Base-by-base conservation (phyloP, 331 rosid genomes). In the Arachis monticola region DNA sequence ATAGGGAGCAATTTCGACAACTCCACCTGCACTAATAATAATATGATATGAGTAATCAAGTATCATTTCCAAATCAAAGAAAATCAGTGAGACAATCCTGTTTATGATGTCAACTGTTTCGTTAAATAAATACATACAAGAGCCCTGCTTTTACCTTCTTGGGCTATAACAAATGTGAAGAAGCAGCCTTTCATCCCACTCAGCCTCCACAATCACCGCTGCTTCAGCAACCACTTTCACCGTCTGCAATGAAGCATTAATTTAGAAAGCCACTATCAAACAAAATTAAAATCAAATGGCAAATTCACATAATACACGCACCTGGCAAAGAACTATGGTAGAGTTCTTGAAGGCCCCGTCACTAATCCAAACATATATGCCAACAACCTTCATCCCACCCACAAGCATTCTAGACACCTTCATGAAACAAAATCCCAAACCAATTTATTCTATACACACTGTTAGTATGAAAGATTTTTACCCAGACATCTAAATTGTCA, bases 141-240 rank as follows among this genome's bases (percentile, higher is more conserved):
- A 59, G 44, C 31, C 50, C 44, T 41, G 48, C 63, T 48, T 56
- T 22, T 66, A 94, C 99, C 97, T 92, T 81, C 89, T 86, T 10
- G 97, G 99, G 76, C 97, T 88, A 61, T 87, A 90, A 81, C 86
- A 87, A 56, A 90, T 85, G 82, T 94, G 97, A 80, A 94, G 78
- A 70, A 94, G 96, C 70, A 94, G 74, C 78, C 97, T 88, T 80
- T 88, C 96, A 51, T 82, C 89, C 88, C 79, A 80, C 58, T 86
- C 92, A 81, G 11, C 69, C 69, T 57, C 89, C 31, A 70, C 75
- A 67, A 81, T 31, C 1, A 92, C 87, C 0, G 96, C 88, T 51
- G 96, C 97, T 51, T 90, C 92, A 72, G 97, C 89, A 72, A 90
- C 93, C 57, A 79, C 92, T 67, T 87, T 90, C 80, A 90, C 76